A percentile compares a stretch with the other conserved stretches of the same genome.
These are phyloP conservation scores for Buddleja alternifolia DNA, from an alignment of 257 asterid genomes.

Conservation along the genomic window DNA sequence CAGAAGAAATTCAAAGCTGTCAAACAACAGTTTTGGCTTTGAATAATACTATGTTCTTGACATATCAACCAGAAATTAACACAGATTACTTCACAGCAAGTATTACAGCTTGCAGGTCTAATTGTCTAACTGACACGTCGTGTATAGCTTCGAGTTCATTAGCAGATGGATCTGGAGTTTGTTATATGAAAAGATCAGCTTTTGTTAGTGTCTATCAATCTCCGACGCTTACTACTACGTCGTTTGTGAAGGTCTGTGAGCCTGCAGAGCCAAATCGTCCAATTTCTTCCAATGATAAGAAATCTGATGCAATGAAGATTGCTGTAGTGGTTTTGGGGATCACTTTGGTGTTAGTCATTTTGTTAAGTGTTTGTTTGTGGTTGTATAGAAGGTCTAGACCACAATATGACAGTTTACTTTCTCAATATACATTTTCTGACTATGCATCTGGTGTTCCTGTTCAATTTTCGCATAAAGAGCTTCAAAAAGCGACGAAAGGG, in stretches of 20 bases:
- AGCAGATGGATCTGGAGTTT: slow-evolving; percentile 73
- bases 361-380: slow-evolving; percentile 45
- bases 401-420: slow-evolving; percentile 46
- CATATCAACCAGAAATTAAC: slow-evolving; percentile 46
- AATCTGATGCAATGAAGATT: slow-evolving; percentile 38
- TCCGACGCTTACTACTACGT: slow-evolving; percentile 64
- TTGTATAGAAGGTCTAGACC: slow-evolving; percentile 43
- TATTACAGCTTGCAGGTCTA: slow-evolving; percentile 48
- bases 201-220: slow-evolving; percentile 66
- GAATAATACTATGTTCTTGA: slow-evolving; percentile 56
- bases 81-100: slow-evolving; percentile 46
- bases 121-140: slow-evolving; percentile 42
- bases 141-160: slow-evolving; percentile 69
- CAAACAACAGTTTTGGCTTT: slow-evolving; percentile 46
- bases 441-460: slow-evolving; percentile 83
- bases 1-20: slow-evolving; percentile 48
- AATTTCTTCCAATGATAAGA: slow-evolving; percentile 16
- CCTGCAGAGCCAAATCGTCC: slow-evolving; percentile 53
- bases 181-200: slow-evolving; percentile 50
- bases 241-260: slow-evolving; percentile 66
- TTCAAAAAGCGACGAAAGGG: slow-evolving; percentile 32
- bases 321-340: slow-evolving; percentile 47
- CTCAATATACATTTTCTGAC: slow-evolving; percentile 63
- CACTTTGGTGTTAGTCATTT: slow-evolving; percentile 40
- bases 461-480: slow-evolving; percentile 50